Conservation (phyloP, 2,329 filamentous ascomycete genomes). For the Celoporthe dispersa region DNA sequence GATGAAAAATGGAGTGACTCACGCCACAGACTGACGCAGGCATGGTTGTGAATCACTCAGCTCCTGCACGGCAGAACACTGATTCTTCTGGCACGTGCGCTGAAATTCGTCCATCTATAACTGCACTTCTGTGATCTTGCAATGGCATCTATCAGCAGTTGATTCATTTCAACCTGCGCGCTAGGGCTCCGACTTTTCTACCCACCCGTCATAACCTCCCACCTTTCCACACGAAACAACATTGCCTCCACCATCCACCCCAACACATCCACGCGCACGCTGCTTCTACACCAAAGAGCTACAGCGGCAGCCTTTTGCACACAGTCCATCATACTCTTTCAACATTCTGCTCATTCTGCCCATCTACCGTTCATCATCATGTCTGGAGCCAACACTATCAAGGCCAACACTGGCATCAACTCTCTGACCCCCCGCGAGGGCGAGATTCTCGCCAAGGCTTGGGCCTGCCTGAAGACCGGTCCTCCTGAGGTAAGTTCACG, state of each 20-base stretch:
- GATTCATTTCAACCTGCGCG: not conserved
- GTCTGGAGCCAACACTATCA: conserved; percentile 14
- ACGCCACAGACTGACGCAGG: not conserved
- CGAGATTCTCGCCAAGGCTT: conserved; percentile 26
- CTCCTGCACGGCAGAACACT: not conserved
- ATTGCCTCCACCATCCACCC: not conserved
- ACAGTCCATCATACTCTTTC: not conserved
- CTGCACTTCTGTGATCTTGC: not conserved
- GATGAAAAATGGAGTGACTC: not conserved
- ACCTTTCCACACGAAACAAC: not conserved
- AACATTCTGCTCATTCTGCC: not conserved
- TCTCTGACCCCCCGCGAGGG: conserved; percentile 44
- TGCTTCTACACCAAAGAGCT: no score
- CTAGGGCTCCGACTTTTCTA: not conserved
- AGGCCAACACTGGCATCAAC: conserved; percentile 8
- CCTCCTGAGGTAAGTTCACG: conserved; percentile 24
- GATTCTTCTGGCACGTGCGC: not conserved
- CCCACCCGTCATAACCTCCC: not conserved
- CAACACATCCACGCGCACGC: not conserved
- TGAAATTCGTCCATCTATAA: not conserved
- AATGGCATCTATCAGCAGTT: not conserved
- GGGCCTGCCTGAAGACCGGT: conserved; percentile 26
- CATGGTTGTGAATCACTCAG: not conserved
- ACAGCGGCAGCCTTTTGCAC: not conserved
- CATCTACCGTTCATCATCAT: conserved; percentile 1